These are phyloP conservation scores for Fraxinus paxiana DNA, from an alignment of 305 asterid genomes.

Conservation along the genomic window DNA sequence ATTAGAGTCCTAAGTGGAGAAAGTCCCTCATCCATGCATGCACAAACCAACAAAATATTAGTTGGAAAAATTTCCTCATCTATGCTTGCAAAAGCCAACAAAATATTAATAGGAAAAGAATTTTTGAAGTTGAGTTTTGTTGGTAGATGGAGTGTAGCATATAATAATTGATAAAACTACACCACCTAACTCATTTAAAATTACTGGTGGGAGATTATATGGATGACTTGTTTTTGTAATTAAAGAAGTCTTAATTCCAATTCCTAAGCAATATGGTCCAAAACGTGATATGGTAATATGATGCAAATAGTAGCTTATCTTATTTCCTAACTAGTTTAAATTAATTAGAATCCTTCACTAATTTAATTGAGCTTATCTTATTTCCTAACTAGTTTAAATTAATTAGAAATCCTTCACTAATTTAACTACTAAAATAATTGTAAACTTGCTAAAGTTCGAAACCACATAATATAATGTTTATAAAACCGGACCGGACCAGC, in stretches of 20 bases:
- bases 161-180: not conserved
- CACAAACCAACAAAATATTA: not conserved
- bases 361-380: not conserved
- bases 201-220: not conserved
- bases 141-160: not conserved
- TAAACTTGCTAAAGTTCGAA: not conserved
- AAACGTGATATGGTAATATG: not conserved
- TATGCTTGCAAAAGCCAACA: not conserved
- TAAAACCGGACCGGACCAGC: not conserved
- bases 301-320: not conserved
- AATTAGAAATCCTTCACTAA: not conserved
- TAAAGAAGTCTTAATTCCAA: not conserved
- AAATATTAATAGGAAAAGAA: not conserved
- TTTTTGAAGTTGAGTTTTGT: not conserved
- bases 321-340: not conserved
- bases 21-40: not conserved
- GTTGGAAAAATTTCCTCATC: not conserved
- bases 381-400: too few species aligned
- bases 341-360: not conserved
- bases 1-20: not conserved
- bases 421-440: not conserved
- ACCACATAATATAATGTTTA: not conserved
- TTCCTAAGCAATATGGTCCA: not conserved
- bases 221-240: not conserved
- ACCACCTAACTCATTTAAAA: not conserved